Base-by-base conservation (phyloP, 768 basidiomycete species). In the Lepiota venenata region DNA sequence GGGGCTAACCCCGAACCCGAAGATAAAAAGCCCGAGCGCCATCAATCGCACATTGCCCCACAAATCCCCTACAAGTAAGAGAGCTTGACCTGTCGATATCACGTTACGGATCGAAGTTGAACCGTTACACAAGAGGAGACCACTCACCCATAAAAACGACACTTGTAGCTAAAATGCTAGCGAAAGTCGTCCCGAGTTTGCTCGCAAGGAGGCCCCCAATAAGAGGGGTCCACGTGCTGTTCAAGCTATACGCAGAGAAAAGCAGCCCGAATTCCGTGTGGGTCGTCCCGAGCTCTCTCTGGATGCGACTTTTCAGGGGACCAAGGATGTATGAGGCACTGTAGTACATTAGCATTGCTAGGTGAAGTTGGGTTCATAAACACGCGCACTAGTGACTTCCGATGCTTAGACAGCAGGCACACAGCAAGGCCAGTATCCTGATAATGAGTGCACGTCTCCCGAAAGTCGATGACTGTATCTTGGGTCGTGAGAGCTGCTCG, bases 231-330 rank as follows among this genome's bases (percentile, higher is more conserved):
- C 77, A 78, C 50, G 79, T 79, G 57, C 75, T 83, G 64, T 91
- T 91, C 35, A 93, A 68, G 55, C 83, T 87, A 62, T 84, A 85
- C 0, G 88, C 86, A 9, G 90, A 85, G 43, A 94, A 80, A 36
- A 93, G 72, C 38, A 91, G 74, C 41, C 85, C 83, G 68, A 88
- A 91, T 62, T 92, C 85, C 0, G 85, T 82, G 63, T 91, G 87
- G 20, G 86, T 80, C 1, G 87, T 87, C 43, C 85, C 84, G 45
- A 91, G 74, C 61, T 92, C 88, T 40, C 82, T 75, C 4, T 79
- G 73, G 6, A 89, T 70, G 16, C 82, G 74, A 40, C 82, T 85
- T 69, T 93, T 92, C 54, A 93, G 71, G 9, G 91, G 91, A 0
- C 87, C 88, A 2, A 94, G 78, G 5, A 88, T 81, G 61, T 92